A percentile compares a stretch with the other conserved stretches of the same genome.
Evolutionary conservation across 768 basidiomycete genomes (phyloP).

Genomic region (Termitomyces sp.): DNA sequence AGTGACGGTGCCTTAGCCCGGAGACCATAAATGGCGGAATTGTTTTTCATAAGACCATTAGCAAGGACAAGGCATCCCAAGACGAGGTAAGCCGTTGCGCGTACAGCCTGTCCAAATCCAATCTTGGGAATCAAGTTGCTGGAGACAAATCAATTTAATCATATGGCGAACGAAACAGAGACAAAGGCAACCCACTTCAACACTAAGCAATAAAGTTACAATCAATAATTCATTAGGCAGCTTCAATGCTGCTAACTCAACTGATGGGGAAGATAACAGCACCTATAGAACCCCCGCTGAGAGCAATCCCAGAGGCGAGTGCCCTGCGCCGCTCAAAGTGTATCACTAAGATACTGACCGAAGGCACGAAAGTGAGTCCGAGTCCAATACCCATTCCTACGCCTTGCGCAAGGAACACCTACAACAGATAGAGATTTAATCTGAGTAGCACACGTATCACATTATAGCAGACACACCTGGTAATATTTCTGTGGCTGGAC

Average conservation of each 20-base stretch:
- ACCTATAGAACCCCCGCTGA: slow-evolving; percentile 16
- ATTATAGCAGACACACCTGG: slow-evolving; percentile 9
- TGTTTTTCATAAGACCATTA: slow-evolving; percentile 11
- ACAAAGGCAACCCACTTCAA: slow-evolving; percentile 13
- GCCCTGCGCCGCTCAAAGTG: slow-evolving; percentile 38
- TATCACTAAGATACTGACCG: slow-evolving; percentile 37
- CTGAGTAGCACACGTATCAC: background rate
- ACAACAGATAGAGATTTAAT: background rate
- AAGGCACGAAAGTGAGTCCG: slow-evolving; percentile 36
- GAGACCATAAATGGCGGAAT: slow-evolving; percentile 5
- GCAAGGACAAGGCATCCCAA: slow-evolving; percentile 21
- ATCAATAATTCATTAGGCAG: background rate
- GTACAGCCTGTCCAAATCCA: slow-evolving; percentile 26
- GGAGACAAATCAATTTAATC: background rate
- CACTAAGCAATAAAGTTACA: slow-evolving; percentile 10
- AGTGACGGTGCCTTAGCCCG: slow-evolving; percentile 1
- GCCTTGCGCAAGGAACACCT: slow-evolving; percentile 21
- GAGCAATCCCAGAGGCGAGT: slow-evolving; percentile 33
- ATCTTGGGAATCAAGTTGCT: slow-evolving; percentile 17
- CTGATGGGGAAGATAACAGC: slow-evolving; percentile 31
- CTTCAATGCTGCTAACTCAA: slow-evolving; percentile 1
- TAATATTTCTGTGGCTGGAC: slow-evolving; percentile 32
- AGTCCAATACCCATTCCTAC: slow-evolving; percentile 32
- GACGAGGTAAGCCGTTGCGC: slow-evolving; percentile 6
- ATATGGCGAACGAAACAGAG: background rate